phyloP scores from a whole-genome alignment of 2,329 filamentous ascomycete genomes.

The Penicillium brevicompactum region DNA sequence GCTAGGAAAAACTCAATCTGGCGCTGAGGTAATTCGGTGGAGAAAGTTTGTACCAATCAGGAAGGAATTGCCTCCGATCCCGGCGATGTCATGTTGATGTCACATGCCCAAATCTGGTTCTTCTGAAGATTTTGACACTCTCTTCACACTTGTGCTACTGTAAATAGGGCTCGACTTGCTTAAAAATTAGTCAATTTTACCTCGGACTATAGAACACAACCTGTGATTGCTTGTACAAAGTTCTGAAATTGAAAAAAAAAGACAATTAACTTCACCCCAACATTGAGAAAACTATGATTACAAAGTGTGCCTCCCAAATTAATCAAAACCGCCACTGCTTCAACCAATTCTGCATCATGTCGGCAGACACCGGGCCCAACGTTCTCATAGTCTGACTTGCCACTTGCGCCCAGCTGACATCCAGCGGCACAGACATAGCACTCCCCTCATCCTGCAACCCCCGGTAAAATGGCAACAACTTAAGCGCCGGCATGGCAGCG shows the following conservation, averaged over 20 bases:
- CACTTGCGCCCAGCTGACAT: constrained; percentile 44
- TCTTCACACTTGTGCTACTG: neutral
- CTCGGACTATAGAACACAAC: no score
- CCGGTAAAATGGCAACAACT: constrained; percentile 55
- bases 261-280: neutral
- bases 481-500: constrained; percentile 53
- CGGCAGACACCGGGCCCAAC: constrained; percentile 45
- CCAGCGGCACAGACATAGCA: constrained; percentile 41
- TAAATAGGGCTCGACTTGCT: no score
- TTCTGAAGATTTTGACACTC: neutral
- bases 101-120: neutral
- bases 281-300: neutral
- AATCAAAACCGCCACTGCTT: constrained; percentile 23
- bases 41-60: neutral
- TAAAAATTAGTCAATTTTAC: no score
- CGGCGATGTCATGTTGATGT: constrained; percentile 1
- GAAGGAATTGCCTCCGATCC: neutral
- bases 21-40: neutral
- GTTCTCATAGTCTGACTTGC: constrained; percentile 49
- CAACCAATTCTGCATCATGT: constrained; percentile 49
- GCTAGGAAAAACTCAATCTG: neutral
- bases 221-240: neutral
- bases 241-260: neutral
- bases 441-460: constrained; percentile 31
- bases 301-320: neutral